Percentiles rank a stretch among this genome's conserved stretches.
Evolutionary conservation across 768 basidiomycete genomes (phyloP).

Genomic region (Dentipellis fragilis): DNA sequence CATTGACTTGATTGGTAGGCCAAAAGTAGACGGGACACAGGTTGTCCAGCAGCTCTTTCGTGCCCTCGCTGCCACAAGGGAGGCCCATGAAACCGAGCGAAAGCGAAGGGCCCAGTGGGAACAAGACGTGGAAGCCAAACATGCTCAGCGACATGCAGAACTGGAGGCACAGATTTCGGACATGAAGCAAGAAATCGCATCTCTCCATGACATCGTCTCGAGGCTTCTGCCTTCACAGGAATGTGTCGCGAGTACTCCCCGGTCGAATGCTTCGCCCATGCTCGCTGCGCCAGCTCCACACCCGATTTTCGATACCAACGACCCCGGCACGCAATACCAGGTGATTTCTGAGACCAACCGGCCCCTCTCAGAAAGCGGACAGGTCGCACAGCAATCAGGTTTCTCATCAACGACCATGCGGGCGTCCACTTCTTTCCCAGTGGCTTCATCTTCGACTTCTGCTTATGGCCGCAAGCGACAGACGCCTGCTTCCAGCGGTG

Average conservation of each 20-base stretch:
- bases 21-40: slow-evolving; percentile 19
- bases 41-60: slow-evolving; percentile 53
- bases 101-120: slow-evolving; percentile 59
- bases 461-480: slow-evolving; percentile 10
- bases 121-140: slow-evolving; percentile 55
- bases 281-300: slow-evolving; percentile 25
- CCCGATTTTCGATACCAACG: slow-evolving; percentile 16
- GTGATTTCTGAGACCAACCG: too few species aligned
- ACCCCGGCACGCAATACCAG: slow-evolving; percentile 16
- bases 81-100: slow-evolving; percentile 51
- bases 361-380: too few species aligned
- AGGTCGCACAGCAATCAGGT: too few species aligned
- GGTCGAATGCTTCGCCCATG: slow-evolving; percentile 5
- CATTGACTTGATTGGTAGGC: slow-evolving; percentile 3
- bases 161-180: slow-evolving; percentile 46
- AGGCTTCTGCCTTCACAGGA: not conserved
- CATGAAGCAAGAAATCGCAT: slow-evolving; percentile 43
- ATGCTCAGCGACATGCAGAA: slow-evolving; percentile 42
- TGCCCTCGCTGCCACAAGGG: slow-evolving; percentile 44
- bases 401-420: too few species aligned
- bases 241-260: not conserved
- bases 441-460: too few species aligned
- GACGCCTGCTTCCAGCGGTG: not conserved
- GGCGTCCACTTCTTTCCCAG: too few species aligned
- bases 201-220: slow-evolving; percentile 32